Conservation (phyloP, 2,329 filamentous ascomycete genomes). For the Aureobasidium sp. region DNA sequence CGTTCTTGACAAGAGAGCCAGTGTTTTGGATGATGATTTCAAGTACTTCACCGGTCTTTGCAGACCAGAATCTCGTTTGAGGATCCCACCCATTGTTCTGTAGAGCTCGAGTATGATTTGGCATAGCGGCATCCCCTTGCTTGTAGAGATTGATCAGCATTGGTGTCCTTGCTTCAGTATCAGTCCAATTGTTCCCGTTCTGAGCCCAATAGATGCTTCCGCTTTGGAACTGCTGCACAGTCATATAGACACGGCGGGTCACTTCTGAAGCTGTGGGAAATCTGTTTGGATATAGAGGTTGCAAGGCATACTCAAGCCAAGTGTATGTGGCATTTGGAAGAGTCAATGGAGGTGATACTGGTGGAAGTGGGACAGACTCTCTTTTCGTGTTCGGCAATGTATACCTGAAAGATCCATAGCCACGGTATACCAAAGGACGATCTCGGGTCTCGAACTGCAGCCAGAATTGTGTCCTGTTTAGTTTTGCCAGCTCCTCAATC, state of each 20-base stretch:
- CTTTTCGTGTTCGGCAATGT: no score
- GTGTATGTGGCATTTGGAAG: no score
- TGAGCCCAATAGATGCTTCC: constrained; percentile 22
- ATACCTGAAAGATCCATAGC: no score
- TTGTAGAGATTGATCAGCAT: constrained; percentile 46
- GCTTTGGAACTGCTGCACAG: constrained; percentile 20
- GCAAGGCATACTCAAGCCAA: no score
- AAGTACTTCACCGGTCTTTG: constrained; percentile 49
- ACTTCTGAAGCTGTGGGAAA: constrained; percentile 30
- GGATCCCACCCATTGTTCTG: constrained; percentile 51
- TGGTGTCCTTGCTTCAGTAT: constrained; percentile 28
- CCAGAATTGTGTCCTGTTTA: no score
- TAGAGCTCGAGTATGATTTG: constrained; percentile 46
- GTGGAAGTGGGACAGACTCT: no score
- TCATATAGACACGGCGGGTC: constrained; percentile 30
- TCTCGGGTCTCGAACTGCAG: no score
- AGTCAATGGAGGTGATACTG: no score
- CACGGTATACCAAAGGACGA: no score
- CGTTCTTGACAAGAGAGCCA: constrained; percentile 26
- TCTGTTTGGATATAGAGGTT: no score
- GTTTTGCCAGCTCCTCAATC: no score
- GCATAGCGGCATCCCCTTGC: constrained; percentile 22
- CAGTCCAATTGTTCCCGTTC: constrained; percentile 22
- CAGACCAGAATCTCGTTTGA: constrained; percentile 44
- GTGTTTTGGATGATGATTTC: constrained; percentile 45